phyloP scores from a whole-genome alignment of 768 basidiomycete species.

The Antrodiella citrinella region DNA sequence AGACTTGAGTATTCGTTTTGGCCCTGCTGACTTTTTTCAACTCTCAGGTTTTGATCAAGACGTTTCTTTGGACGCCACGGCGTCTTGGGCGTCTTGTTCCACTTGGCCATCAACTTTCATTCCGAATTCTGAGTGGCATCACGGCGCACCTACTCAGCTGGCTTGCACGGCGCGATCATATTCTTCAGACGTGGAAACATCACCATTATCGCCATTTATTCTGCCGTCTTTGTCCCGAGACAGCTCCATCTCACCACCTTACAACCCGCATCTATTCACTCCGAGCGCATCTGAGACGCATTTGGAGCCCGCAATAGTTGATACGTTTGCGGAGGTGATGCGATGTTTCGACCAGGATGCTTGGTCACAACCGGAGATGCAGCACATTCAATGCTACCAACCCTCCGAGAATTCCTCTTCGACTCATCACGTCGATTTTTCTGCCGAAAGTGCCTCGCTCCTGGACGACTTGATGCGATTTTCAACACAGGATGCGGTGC shows the following conservation, averaged over 20 bases:
- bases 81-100: background rate
- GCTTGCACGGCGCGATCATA: background rate
- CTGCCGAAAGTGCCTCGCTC: background rate
- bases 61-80: background rate
- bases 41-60: background rate
- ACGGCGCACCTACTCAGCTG: background rate
- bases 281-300: background rate
- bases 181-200: background rate
- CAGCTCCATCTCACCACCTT: slow-evolving; percentile 7
- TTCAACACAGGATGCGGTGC: background rate
- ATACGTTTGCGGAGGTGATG: background rate
- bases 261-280: background rate
- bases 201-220: background rate
- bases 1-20: too few species aligned
- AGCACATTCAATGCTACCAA: background rate
- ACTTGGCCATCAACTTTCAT: background rate
- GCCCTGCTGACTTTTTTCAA: too few species aligned
- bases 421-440: background rate
- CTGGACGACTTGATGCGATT: background rate
- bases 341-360: background rate
- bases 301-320: background rate
- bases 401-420: background rate
- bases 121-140: background rate
- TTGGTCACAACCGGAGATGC: background rate
- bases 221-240: slow-evolving; percentile 3